Base-by-base conservation (phyloP, 495 filamentous ascomycete genomes). In the Penicillium paxilli region DNA sequence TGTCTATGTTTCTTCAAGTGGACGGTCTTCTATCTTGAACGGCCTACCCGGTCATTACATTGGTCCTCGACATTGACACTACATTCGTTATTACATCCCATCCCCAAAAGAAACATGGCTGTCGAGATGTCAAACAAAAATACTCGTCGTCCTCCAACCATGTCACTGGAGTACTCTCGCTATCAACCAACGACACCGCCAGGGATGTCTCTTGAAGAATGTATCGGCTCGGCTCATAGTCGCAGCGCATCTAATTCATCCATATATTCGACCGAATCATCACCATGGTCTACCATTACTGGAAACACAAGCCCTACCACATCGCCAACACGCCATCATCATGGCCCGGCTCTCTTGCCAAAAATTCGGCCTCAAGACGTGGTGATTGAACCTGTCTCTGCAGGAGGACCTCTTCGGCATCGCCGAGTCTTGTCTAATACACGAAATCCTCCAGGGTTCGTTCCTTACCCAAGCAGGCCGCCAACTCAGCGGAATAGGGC, bases 281-380 rank as follows among this genome's bases (percentile, higher is more conserved):
- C 91, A 57, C 89, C 91, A 51, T 88, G 87, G 69, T 89, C 87
- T 57, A 83, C 85, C 44, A 77, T 82, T 72, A 92, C 90, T 21
- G 75, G 80, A 52, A 73, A 81, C 51, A 93, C 89, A 46, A 92
- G 88, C 28, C 91, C 91, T 17, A 77, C 78, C 40, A 73, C 74
- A 32, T 89, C 88, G 22, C 91, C 91, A 49, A 83, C 92, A 59
- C 80, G 87, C 21, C 67, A 77, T 48, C 86, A 91, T 30, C 83
- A 89, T 76, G 92, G 90, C 11, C 90, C 91, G 28, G 75, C 88
- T 23, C 80, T 97, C 47, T 79, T 97, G 23, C 92, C 92, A 52
- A 92, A 89, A 78, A 90, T 96, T 71, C 82, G 92, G 44, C 82
- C 83, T 54, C 90, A 95, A 68, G 92, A 96, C 73, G 87, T 92